Evolutionary conservation across 257 asterid species (phyloP), one percentile per base, ranked within the genome.

Genomic region (Capsicum pubescens): DNA sequence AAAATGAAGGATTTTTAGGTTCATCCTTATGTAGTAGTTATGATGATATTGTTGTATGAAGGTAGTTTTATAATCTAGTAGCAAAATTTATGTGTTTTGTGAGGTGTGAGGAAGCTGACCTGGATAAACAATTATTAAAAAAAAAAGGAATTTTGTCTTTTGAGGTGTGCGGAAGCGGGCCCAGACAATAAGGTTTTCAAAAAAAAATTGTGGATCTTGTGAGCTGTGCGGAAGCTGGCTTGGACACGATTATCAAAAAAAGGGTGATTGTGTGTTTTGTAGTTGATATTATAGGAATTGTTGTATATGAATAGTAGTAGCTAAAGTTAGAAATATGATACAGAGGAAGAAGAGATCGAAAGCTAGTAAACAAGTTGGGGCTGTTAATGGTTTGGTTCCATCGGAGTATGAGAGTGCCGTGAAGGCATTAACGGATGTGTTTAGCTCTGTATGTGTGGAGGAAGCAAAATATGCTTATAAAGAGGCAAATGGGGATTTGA

Each of bases 321-420:
- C 3, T 77, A 7, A 54, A 39, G 44, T 4, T 52, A 21, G 56
- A 79, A 84, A 80, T 72, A 92, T 91, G 95, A 90, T 85, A 91
- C 91, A 88, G 90, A 93, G 86, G 91, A 95, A 91, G 93, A 94
- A 85, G 91, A 90, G 93, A 87, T 85, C 94, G 0, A 90, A 85
- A 84, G 85, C 50, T 87, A 86, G 90, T 8, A 85, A 81, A 52
- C 84, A 86, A 71, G 88, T 86, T 55, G 84, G 76, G 11, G 82
- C 61, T 56, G 88, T 70, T 35, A 50, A 56, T 44, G 79, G 80
- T 55, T 55, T 35, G 2, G 8, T 69, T 55, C 56, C 80, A 16
- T 8, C 32, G 14, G 64, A 55, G 19, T 63, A 44, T 9, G 61
- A 74, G 81, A 21, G 19, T 87, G 82, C 54, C 59, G 52, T 91